phyloP scores from a whole-genome alignment of 2,329 filamentous ascomycete species.

The Exophiala spinifera region DNA sequence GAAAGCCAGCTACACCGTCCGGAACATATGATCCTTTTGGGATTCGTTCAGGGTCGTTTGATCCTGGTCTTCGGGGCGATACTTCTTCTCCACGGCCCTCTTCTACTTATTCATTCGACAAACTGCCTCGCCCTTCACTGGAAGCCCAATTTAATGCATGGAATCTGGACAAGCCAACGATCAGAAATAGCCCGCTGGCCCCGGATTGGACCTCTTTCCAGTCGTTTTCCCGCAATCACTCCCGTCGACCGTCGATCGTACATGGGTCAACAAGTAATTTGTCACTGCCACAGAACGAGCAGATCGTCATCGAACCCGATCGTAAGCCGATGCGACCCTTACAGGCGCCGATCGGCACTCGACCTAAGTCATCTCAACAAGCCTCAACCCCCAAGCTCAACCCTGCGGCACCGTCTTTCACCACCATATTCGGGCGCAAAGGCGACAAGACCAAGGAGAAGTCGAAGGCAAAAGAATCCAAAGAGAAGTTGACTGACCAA shows the following conservation, averaged over 20 bases:
- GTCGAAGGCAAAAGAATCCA: constrained; percentile 35
- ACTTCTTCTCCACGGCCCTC: constrained; percentile 45
- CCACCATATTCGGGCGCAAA: constrained; percentile 61
- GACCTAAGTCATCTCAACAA: constrained; percentile 58
- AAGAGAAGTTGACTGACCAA: constrained; percentile 28
- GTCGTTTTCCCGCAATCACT: constrained; percentile 73
- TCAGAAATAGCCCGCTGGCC: constrained; percentile 52
- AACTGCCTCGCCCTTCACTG: constrained; percentile 70
- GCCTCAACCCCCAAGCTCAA: constrained; percentile 65
- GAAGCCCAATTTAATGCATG: constrained; percentile 76
- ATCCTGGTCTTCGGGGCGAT: constrained; percentile 44
- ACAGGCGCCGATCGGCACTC: constrained; percentile 74
- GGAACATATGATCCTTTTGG: constrained; percentile 48
- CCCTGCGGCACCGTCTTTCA: constrained; percentile 85
- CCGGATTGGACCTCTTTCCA: constrained; percentile 53
- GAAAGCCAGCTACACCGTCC: constrained; percentile 36
- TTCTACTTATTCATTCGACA: constrained; percentile 56
- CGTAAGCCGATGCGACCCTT: constrained; percentile 52
- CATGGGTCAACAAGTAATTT: constrained; percentile 68
- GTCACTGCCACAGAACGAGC: constrained; percentile 50
- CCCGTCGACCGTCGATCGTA: constrained; percentile 76
- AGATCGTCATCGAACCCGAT: constrained; percentile 32
- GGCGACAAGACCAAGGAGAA: constrained; percentile 45
- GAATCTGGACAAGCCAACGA: constrained; percentile 53
- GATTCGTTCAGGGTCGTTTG: constrained; percentile 45